phyloP scores from a whole-genome alignment of 2,329 filamentous ascomycete species.

The Harringtonia lauricola region DNA sequence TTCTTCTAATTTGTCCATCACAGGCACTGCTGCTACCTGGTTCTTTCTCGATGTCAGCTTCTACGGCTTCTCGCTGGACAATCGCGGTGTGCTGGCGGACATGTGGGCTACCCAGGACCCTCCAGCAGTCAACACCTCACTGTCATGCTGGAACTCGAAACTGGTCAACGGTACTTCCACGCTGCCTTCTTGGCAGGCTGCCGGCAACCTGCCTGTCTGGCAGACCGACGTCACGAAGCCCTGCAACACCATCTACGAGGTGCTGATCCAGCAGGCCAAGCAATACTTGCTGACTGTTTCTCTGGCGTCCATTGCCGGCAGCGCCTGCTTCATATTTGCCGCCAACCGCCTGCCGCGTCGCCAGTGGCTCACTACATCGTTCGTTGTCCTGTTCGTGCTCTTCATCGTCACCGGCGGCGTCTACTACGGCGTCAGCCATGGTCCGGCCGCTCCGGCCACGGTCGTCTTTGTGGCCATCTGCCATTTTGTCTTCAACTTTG shows the following conservation, averaged over 20 bases:
- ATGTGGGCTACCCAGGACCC: constrained; percentile 28
- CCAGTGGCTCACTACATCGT: constrained; percentile 37
- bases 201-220: constrained; percentile 31
- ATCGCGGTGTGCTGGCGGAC: constrained; percentile 28
- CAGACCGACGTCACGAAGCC: constrained; percentile 36
- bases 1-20: no score
- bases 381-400: constrained; percentile 32
- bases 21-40: constrained; percentile 37
- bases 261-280: constrained; percentile 38
- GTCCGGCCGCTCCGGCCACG: constrained; percentile 29
- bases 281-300: constrained; percentile 42
- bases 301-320: constrained; percentile 37
- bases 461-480: constrained; percentile 40
- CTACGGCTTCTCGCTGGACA: constrained; percentile 42
- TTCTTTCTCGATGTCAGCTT: constrained; percentile 46
- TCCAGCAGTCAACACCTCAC: constrained; percentile 22
- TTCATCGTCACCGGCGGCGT: constrained; percentile 38
- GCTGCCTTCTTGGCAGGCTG: constrained; percentile 27
- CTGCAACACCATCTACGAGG: constrained; percentile 40
- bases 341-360: constrained; percentile 36
- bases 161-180: constrained; percentile 30
- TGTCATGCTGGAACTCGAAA: constrained; percentile 37
- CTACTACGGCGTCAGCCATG: constrained; percentile 35
- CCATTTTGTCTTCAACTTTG: constrained; percentile 45
- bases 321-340: constrained; percentile 34